These are phyloP conservation scores for Dendrobium chrysotoxum DNA, from an alignment of 106 monocot species.

Conservation along the genomic window DNA sequence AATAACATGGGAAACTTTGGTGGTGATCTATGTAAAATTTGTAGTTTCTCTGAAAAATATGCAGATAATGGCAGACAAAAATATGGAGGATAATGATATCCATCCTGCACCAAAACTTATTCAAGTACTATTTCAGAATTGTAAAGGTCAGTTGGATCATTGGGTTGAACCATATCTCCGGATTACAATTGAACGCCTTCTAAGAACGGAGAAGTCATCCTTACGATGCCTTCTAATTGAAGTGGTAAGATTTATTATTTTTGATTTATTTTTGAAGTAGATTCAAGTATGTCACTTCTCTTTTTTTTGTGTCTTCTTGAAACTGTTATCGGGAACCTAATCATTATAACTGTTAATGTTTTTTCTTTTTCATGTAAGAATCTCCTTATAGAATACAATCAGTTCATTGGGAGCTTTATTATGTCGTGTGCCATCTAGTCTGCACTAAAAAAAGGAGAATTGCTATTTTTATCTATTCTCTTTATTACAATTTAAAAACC, in stretches of 20 bases:
- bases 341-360: neutral
- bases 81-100: slow-evolving; percentile 89
- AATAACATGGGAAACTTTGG: neutral
- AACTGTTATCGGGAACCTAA: neutral
- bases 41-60: slow-evolving; percentile 10
- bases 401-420: neutral
- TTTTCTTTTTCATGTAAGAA: neutral
- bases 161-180: slow-evolving; percentile 97
- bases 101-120: slow-evolving; percentile 95
- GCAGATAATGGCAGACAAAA: slow-evolving; percentile 92
- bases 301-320: neutral
- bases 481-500: neutral
- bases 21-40: neutral
- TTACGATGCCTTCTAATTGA: slow-evolving; percentile 78
- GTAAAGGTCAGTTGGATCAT: slow-evolving; percentile 97
- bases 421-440: neutral
- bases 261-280: neutral
- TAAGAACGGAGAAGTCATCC: slow-evolving; percentile 54
- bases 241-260: slow-evolving; percentile 56
- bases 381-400: neutral
- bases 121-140: slow-evolving; percentile 95
- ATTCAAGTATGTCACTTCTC: neutral
- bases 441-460: neutral
- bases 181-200: slow-evolving; percentile 75
- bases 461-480: neutral